A percentile compares a stretch with the other conserved stretches of the same genome.
phyloP scores from a whole-genome alignment of 129 eudicot genomes.

The Silybum marianum region DNA sequence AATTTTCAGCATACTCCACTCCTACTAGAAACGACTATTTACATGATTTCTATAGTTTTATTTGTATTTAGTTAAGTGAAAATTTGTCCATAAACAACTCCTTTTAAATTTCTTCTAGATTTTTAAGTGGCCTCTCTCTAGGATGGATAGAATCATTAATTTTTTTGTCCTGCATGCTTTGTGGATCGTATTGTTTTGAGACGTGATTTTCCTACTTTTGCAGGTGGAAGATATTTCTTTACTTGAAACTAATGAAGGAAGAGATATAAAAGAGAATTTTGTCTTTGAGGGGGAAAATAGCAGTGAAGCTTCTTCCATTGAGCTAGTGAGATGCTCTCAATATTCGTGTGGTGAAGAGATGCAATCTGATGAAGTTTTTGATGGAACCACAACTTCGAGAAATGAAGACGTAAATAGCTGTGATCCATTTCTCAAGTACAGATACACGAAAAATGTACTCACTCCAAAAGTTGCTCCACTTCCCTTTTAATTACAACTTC shows the following conservation, averaged over 20 bases:
- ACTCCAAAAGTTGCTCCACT: background rate
- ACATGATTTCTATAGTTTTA: background rate
- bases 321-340: constrained; percentile 33
- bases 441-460: constrained; percentile 36
- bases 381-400: constrained; percentile 21
- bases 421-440: constrained; percentile 33
- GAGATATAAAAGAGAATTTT: constrained; percentile 32
- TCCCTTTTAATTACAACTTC: constrained; percentile 2
- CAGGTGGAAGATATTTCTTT: constrained; percentile 71
- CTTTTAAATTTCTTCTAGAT: background rate
- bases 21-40: background rate
- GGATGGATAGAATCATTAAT: background rate
- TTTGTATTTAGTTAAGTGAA: background rate
- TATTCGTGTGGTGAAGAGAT: constrained; percentile 36
- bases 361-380: constrained; percentile 30
- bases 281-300: constrained; percentile 18
- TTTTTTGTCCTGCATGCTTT: constrained; percentile 7
- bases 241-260: constrained; percentile 36
- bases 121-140: background rate
- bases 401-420: constrained; percentile 19
- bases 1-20: background rate
- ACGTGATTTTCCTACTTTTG: constrained; percentile 16
- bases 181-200: background rate
- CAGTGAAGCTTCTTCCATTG: constrained; percentile 22
- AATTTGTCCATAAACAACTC: background rate